Percentiles rank a stretch among this genome's conserved stretches.
These are phyloP conservation scores for Martiniozyma asiatica DNA, from an alignment of 1,139 yeast species.

Conservation along the genomic window DNA sequence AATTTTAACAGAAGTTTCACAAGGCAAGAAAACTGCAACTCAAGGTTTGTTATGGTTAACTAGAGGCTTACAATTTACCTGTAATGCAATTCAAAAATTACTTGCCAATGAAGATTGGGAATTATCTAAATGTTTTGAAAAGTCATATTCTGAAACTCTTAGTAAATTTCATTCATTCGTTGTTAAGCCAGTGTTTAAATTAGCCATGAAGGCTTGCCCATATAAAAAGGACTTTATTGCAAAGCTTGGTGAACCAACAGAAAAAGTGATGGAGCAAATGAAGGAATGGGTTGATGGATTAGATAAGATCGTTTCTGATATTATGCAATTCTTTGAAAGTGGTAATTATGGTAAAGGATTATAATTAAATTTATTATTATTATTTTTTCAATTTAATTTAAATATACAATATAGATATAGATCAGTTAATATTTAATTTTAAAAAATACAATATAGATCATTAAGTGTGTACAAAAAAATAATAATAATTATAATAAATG, in stretches of 20 bases:
- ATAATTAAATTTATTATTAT: conserved; percentile 23
- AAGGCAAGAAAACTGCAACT: conserved; percentile 61
- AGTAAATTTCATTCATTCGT: conserved; percentile 73
- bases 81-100: conserved; percentile 76
- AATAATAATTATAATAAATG: conserved; percentile 1
- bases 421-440: background rate
- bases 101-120: conserved; percentile 50
- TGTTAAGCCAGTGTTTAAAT: conserved; percentile 75
- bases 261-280: conserved; percentile 53
- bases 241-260: conserved; percentile 64
- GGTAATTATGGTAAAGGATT: conserved; percentile 88
- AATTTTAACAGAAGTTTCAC: conserved; percentile 54
- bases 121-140: conserved; percentile 67
- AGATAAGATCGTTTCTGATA: conserved; percentile 60
- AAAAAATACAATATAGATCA: conserved; percentile 1
- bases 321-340: conserved; percentile 60
- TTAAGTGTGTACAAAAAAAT: conserved; percentile 1
- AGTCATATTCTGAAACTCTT: conserved; percentile 69
- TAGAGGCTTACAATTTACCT: conserved; percentile 80
- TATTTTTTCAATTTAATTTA: background rate
- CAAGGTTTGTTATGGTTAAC: conserved; percentile 86
- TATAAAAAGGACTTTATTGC: conserved; percentile 77
- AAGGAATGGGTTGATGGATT: conserved; percentile 65
- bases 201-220: conserved; percentile 95
- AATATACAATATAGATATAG: background rate